A percentile compares a stretch with the other conserved stretches of the same genome.
Conservation (phyloP, 2,329 filamentous ascomycete genomes). For the Talaromyces albobiverticillius region DNA sequence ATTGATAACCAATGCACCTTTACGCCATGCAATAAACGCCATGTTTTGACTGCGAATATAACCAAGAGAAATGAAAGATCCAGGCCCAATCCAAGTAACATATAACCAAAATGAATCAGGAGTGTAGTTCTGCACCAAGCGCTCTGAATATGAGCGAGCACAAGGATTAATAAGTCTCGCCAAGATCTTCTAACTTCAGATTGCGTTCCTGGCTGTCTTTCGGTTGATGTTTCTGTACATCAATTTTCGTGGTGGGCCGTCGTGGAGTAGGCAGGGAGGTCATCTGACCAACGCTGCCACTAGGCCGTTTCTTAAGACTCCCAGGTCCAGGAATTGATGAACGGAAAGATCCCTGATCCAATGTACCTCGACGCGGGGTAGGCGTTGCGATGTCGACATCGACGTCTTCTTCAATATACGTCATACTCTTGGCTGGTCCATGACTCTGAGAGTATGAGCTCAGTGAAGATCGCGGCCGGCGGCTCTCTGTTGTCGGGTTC, state of each 20-base stretch:
- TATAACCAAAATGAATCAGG: constrained; percentile 13
- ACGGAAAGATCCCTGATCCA: constrained; percentile 37
- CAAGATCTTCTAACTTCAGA: constrained; percentile 53
- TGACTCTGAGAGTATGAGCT: constrained; percentile 57
- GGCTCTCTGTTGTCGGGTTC: constrained; percentile 46
- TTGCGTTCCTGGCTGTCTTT: constrained; percentile 44
- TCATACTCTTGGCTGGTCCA: constrained; percentile 58
- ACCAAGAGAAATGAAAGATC: neutral
- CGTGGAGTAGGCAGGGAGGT: constrained; percentile 38
- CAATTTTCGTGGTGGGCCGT: constrained; percentile 36
- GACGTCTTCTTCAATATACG: constrained; percentile 51
- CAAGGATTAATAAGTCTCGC: constrained; percentile 53
- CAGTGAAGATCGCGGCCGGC: constrained; percentile 69
- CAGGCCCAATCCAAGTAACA: constrained; percentile 2
- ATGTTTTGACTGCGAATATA: neutral
- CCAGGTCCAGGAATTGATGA: constrained; percentile 51
- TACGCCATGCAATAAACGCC: constrained; percentile 13
- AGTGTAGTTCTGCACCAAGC: too few species aligned
- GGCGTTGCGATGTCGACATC: constrained; percentile 19
- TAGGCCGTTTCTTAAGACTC: constrained; percentile 51
- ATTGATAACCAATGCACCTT: constrained; percentile 10
- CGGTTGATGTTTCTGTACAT: constrained; percentile 42
- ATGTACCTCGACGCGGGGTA: constrained; percentile 36
- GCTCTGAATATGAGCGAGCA: neutral
- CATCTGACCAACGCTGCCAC: constrained; percentile 37